Evolutionary conservation across 1,284 basidiomycete species (phyloP).

Genomic region (Trichosporon asahii): DNA sequence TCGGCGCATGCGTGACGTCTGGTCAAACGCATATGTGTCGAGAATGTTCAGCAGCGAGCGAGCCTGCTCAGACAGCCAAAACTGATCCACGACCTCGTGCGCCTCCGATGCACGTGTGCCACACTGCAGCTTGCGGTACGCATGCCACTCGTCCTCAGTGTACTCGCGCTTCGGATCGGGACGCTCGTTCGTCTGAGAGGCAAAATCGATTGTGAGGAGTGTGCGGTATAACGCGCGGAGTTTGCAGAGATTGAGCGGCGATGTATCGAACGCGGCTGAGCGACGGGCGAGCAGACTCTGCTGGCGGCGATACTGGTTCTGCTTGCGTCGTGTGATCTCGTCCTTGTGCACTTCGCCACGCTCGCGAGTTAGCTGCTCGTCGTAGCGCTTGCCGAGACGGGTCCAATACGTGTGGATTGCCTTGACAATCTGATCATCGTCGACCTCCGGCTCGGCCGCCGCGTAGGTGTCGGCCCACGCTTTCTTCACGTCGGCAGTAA

Average conservation of each 20-base stretch:
- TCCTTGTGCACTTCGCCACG: conserved; percentile 46
- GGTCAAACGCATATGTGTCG: conserved; percentile 40
- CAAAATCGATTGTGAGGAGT: conserved; percentile 49
- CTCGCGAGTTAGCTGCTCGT: conserved; percentile 41
- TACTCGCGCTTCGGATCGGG: conserved; percentile 43
- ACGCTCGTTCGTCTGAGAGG: conserved; percentile 41
- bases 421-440: conserved; percentile 35
- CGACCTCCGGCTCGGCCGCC: conserved; percentile 34
- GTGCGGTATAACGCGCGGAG: conserved; percentile 48
- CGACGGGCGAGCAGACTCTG: conserved; percentile 47
- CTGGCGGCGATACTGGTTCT: conserved; percentile 49
- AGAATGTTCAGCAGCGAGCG: conserved; percentile 38
- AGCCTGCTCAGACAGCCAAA: conserved; percentile 40
- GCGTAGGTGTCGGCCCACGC: conserved; percentile 30
- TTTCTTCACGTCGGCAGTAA: conserved; percentile 33
- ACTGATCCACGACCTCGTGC: conserved; percentile 47
- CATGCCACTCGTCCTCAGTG: conserved; percentile 46
- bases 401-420: conserved; percentile 48
- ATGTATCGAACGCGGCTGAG: conserved; percentile 41
- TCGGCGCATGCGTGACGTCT: conserved; percentile 28
- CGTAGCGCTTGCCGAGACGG: conserved; percentile 42
- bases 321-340: conserved; percentile 43
- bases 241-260: conserved; percentile 45
- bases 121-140: conserved; percentile 40
- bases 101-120: conserved; percentile 33